These are phyloP conservation scores for Heterobasidion irregulare DNA, from an alignment of 1,284 basidiomycete species.

Conservation along the genomic window DNA sequence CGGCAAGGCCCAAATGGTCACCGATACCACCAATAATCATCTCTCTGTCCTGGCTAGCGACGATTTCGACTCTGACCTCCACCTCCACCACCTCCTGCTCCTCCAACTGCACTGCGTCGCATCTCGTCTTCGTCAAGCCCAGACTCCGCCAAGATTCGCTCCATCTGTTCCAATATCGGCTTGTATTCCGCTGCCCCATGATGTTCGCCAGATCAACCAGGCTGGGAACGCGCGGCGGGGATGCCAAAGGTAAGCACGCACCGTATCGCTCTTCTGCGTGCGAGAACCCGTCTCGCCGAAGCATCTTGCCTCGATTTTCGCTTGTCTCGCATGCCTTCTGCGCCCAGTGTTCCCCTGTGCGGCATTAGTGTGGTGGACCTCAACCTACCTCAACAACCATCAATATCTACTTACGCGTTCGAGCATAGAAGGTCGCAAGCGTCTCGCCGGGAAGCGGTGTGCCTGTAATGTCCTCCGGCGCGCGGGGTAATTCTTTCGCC, in stretches of 20 bases:
- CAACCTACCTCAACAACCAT: not conserved
- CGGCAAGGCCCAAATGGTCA: no score
- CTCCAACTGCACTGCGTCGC: constrained; percentile 39
- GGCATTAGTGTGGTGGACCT: not conserved
- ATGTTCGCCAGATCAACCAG: no score
- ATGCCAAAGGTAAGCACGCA: constrained; percentile 19
- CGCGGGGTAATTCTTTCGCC: constrained; percentile 53
- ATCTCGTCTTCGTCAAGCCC: constrained; percentile 85
- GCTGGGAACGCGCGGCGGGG: no score
- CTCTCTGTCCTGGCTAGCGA: constrained; percentile 2
- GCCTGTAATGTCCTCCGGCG: constrained; percentile 68
- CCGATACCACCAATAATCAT: not conserved
- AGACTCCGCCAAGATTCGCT: constrained; percentile 78
- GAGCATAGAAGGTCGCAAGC: constrained; percentile 77
- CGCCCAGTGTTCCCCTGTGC: constrained; percentile 73
- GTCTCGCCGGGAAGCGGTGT: constrained; percentile 90
- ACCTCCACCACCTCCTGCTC: constrained; percentile 16
- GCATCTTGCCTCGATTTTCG: constrained; percentile 71
- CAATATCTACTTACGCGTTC: constrained; percentile 45
- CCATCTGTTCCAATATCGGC: constrained; percentile 74
- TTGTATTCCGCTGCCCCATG: constrained; percentile 53
- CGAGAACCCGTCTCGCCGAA: constrained; percentile 75
- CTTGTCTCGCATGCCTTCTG: constrained; percentile 57
- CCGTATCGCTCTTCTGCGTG: constrained; percentile 63
- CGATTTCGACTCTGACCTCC: constrained; percentile 33